A percentile compares a stretch with the other conserved stretches of the same genome.
Evolutionary conservation across 2,329 filamentous ascomycete genomes (phyloP).

Genomic region (Hypoxylon sp.): DNA sequence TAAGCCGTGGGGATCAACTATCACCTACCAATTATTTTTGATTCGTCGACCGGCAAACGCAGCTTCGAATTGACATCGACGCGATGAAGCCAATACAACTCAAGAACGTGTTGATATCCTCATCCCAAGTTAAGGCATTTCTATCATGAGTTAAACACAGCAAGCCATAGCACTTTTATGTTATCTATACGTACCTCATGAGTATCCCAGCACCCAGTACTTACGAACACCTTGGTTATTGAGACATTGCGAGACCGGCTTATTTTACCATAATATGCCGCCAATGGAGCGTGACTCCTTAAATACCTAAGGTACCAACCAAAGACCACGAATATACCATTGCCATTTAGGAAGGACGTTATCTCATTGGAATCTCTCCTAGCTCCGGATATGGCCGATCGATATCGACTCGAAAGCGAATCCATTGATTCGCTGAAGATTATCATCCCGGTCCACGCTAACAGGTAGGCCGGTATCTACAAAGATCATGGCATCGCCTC

Average conservation of each 20-base stretch:
- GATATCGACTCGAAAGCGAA: conserved; percentile 15
- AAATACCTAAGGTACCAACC: too few species aligned
- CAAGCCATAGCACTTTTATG: background rate
- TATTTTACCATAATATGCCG: too few species aligned
- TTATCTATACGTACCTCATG: too few species aligned
- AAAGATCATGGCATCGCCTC: conserved; percentile 31
- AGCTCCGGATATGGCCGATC: conserved; percentile 32
- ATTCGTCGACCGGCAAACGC: background rate
- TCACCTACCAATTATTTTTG: background rate
- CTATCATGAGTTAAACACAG: background rate
- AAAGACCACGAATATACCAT: background rate
- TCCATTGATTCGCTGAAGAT: conserved; percentile 41
- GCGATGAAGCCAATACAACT: background rate
- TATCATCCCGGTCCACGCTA: conserved; percentile 19
- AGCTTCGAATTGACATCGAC: background rate
- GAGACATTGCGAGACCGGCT: too few species aligned
- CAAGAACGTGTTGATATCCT: background rate
- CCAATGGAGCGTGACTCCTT: too few species aligned
- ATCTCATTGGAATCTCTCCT: conserved; percentile 7
- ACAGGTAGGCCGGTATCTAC: conserved; percentile 17
- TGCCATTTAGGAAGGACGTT: conserved; percentile 7
- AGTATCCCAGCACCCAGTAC: too few species aligned
- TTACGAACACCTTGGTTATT: too few species aligned
- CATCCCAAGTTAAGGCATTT: background rate
- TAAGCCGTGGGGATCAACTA: background rate